Conservation (phyloP, 805 yeast species). For the Candida dajiaensis region DNA sequence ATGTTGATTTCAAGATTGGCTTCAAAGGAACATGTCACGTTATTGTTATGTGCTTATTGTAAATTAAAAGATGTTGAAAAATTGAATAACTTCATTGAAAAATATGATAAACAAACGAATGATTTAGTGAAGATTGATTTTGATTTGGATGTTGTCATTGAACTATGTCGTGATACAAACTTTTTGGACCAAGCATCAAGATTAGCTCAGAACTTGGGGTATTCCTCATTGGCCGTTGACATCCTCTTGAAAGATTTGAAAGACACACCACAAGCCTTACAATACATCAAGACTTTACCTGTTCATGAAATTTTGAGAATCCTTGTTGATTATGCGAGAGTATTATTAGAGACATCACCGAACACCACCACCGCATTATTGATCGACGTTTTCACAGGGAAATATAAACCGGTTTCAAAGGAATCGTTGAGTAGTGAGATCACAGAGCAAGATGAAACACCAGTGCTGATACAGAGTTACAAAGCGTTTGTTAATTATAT, state of each 20-base stretch:
- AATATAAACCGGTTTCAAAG: slow-evolving; percentile 44
- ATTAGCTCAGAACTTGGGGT: slow-evolving; percentile 65
- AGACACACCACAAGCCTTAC: slow-evolving; percentile 53
- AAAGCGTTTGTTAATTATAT: slow-evolving; percentile 54
- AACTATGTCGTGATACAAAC: slow-evolving; percentile 66
- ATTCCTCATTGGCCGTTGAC: slow-evolving; percentile 69
- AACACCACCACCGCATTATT: slow-evolving; percentile 76
- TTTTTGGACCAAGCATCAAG: slow-evolving; percentile 61
- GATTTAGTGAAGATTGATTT: slow-evolving; percentile 38
- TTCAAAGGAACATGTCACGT: slow-evolving; percentile 74
- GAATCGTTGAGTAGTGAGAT: slow-evolving; percentile 14
- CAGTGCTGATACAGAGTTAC: slow-evolving; percentile 40
- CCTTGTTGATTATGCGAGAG: slow-evolving; percentile 59
- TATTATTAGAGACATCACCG: slow-evolving; percentile 61
- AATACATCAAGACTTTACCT: slow-evolving; percentile 59
- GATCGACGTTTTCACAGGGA: slow-evolving; percentile 86
- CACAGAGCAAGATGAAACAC: slow-evolving; percentile 11
- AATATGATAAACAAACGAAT: slow-evolving; percentile 29
- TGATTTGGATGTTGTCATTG: slow-evolving; percentile 62
- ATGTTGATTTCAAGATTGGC: slow-evolving; percentile 52
- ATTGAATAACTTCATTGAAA: slow-evolving; percentile 49
- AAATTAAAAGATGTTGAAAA: slow-evolving; percentile 60
- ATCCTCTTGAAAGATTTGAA: slow-evolving; percentile 63
- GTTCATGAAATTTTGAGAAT: slow-evolving; percentile 75
- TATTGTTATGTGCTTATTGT: slow-evolving; percentile 73